phyloP scores from a whole-genome alignment of 129 eudicot genomes.

The Centella asiatica region DNA sequence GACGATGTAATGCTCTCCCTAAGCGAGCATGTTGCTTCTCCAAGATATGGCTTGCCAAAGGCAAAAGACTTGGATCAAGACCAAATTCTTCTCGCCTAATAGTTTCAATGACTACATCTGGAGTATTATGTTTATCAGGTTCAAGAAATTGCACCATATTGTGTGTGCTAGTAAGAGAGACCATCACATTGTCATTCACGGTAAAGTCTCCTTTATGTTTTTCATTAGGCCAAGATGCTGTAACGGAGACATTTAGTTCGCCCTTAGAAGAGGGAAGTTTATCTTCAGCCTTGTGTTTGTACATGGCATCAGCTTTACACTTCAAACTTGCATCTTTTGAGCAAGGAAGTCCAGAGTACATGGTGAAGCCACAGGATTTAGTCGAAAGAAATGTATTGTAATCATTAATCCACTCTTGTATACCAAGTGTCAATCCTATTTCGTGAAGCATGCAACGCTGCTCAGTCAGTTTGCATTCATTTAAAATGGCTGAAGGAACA shows the following conservation, averaged over 20 bases:
- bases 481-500: slow-evolving; percentile 47
- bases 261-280: slow-evolving; percentile 14
- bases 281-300: not conserved
- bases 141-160: slow-evolving; percentile 16
- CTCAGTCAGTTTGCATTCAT: slow-evolving; percentile 43
- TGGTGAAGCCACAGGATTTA: slow-evolving; percentile 8
- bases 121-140: slow-evolving; percentile 23
- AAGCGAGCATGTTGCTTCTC: slow-evolving; percentile 93
- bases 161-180: slow-evolving; percentile 10
- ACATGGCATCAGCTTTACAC: not conserved
- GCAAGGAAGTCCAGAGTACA: slow-evolving; percentile 25
- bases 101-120: slow-evolving; percentile 53
- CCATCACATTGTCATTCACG: slow-evolving; percentile 4
- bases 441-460: slow-evolving; percentile 74
- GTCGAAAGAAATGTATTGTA: slow-evolving; percentile 28
- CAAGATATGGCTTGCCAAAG: slow-evolving; percentile 45
- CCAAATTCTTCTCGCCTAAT: slow-evolving; percentile 89
- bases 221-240: slow-evolving; percentile 14
- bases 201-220: slow-evolving; percentile 15
- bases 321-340: slow-evolving; percentile 12
- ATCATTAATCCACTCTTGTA: slow-evolving; percentile 73
- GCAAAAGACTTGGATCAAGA: slow-evolving; percentile 48
- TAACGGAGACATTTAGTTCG: slow-evolving; percentile 20
- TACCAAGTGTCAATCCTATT: slow-evolving; percentile 69
- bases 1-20: slow-evolving; percentile 98